Evolutionary conservation across 2,329 filamentous ascomycete species (phyloP).

Genomic region (Acrocalymma vagum): DNA sequence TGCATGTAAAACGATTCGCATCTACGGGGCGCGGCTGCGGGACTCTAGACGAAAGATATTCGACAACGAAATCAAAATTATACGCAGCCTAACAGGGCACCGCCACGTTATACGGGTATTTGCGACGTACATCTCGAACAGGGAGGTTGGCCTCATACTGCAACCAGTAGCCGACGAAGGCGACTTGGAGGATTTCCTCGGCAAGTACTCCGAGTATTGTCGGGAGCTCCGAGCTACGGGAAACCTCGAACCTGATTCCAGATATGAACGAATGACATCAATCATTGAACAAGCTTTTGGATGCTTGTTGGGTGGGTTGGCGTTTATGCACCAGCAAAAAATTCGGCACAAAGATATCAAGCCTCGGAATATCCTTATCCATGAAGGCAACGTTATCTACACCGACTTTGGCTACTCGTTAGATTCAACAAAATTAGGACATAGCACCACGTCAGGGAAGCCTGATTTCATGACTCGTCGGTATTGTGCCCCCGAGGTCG

Average conservation of each 20-base stretch:
- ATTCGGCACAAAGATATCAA: constrained; percentile 20
- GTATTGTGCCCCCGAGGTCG: constrained; percentile 22
- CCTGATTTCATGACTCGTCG: constrained; percentile 7
- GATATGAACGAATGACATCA: too few species aligned
- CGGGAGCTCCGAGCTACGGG: constrained; percentile 9
- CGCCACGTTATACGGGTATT: constrained; percentile 22
- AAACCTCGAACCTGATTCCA: too few species aligned
- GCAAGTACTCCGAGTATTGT: too few species aligned
- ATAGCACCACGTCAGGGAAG: constrained; percentile 14
- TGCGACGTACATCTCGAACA: constrained; percentile 16
- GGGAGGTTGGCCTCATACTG: constrained; percentile 20
- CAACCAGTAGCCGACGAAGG: constrained; percentile 25
- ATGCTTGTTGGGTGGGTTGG: constrained; percentile 15
- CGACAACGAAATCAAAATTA: constrained; percentile 18
- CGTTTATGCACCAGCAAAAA: constrained; percentile 13
- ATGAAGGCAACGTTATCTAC: constrained; percentile 15
- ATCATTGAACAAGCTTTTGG: constrained; percentile 14
- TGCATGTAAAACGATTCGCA: constrained; percentile 16
- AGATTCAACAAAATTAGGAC: constrained; percentile 4
- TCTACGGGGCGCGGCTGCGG: constrained; percentile 4
- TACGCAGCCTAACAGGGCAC: constrained; percentile 14
- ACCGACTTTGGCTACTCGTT: constrained; percentile 24
- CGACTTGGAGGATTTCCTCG: constrained; percentile 25
- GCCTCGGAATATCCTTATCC: constrained; percentile 19
- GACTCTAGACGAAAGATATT: constrained; percentile 9